Conservation (phyloP, 2,329 filamentous ascomycete species). For the Cadophora sp. region DNA sequence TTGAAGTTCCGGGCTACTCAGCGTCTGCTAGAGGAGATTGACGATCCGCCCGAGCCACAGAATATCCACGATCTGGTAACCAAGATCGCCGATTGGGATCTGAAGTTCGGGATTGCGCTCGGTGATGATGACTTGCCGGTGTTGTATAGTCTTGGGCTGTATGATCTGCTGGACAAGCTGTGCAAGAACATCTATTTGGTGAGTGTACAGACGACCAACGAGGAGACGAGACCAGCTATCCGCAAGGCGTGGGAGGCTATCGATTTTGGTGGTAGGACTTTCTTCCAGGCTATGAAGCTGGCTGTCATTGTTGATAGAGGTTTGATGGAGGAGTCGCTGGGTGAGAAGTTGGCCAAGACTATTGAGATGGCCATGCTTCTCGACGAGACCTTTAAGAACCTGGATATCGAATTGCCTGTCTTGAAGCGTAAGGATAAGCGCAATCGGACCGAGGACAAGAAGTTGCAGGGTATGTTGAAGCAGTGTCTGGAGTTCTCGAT, state of each 20-base stretch:
- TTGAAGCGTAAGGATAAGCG: conserved; percentile 4
- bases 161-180: conserved; percentile 4
- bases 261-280: neutral
- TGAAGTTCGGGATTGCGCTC: neutral
- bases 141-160: neutral
- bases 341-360: neutral
- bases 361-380: conserved; percentile 4
- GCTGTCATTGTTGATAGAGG: neutral
- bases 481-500: conserved; percentile 3
- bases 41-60: neutral
- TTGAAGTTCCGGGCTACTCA: neutral
- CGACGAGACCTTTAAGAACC: conserved; percentile 2
- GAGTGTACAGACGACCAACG: neutral
- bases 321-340: neutral
- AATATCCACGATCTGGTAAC: neutral
- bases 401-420: neutral
- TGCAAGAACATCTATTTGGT: neutral
- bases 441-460: neutral
- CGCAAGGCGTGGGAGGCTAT: neutral
- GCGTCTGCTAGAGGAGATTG: neutral
- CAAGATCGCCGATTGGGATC: conserved; percentile 1
- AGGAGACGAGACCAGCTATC: neutral
- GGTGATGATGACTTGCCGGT: neutral
- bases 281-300: neutral
- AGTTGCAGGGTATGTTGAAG: conserved; percentile 7